Percentiles rank a stretch among this genome's conserved stretches.
Evolutionary conservation across 805 yeast genomes (phyloP).

Genomic region (Zygoascus biomembranicola): DNA sequence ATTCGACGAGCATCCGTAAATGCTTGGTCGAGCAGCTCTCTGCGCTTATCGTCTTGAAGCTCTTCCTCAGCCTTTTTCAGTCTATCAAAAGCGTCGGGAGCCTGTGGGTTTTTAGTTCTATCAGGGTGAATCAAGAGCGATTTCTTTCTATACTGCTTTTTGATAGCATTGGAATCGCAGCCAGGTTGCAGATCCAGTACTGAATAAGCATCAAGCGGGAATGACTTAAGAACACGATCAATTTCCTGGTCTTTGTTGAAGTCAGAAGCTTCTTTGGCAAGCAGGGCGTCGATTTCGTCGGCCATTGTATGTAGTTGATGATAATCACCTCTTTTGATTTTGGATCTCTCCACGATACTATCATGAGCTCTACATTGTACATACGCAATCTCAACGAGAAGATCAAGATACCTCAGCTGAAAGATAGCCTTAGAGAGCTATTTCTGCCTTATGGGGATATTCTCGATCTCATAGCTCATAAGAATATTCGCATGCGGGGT

Average conservation of each 20-base stretch:
- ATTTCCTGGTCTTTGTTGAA: conserved; percentile 43
- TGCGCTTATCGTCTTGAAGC: conserved; percentile 31
- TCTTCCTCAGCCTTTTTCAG: conserved; percentile 50
- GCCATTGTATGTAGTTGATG: neutral
- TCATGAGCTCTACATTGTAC: conserved; percentile 36
- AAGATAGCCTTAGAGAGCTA: conserved; percentile 32
- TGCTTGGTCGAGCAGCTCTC: conserved; percentile 37
- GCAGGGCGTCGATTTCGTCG: conserved; percentile 25
- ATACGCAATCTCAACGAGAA: conserved; percentile 67
- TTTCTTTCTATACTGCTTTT: conserved; percentile 45
- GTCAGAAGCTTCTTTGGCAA: conserved; percentile 22
- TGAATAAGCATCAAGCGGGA: conserved; percentile 46
- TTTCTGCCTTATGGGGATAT: conserved; percentile 43
- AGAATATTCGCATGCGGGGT: conserved; percentile 61
- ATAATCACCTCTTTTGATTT: neutral
- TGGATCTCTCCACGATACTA: neutral
- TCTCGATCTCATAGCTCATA: conserved; percentile 45
- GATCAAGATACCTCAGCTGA: conserved; percentile 45
- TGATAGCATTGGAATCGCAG: conserved; percentile 33
- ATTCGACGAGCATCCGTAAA: conserved; percentile 38
- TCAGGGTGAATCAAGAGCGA: conserved; percentile 66
- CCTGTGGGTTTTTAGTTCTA: conserved; percentile 45
- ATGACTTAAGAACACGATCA: conserved; percentile 40
- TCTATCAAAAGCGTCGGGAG: conserved; percentile 55
- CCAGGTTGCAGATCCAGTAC: conserved; percentile 42